These are phyloP conservation scores for Plectranthus barbatus DNA, from an alignment of 257 asterid genomes.

Conservation along the genomic window DNA sequence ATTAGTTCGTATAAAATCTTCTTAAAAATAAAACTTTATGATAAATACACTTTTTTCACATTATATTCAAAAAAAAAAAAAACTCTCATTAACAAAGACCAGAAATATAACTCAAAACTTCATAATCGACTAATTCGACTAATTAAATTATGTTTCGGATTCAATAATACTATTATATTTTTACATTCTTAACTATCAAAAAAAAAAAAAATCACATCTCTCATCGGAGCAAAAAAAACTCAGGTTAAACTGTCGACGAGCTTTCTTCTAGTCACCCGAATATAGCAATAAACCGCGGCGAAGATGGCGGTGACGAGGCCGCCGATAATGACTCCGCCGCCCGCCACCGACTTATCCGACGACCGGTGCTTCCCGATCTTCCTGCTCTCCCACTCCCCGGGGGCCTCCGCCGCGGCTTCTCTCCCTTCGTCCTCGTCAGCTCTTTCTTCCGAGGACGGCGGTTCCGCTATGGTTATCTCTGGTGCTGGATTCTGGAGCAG, in stretches of 20 bases:
- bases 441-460: conserved; percentile 21
- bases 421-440: conserved; percentile 12
- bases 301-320: conserved; percentile 66
- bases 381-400: conserved; percentile 25
- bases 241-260: conserved; percentile 2
- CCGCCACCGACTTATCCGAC: conserved; percentile 48
- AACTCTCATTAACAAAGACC: no score
- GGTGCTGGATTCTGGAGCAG: conserved; percentile 12
- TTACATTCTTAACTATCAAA: background rate
- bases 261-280: conserved; percentile 51
- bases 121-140: no score
- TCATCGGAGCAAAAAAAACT: background rate
- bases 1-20: no score
- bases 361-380: conserved; percentile 36
- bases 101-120: no score
- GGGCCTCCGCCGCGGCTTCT: conserved; percentile 39
- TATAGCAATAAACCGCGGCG: conserved; percentile 67
- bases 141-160: no score
- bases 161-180: no score
- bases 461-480: conserved; percentile 32
- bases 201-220: background rate
- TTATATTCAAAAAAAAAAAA: no score
- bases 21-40: no score
- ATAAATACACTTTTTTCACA: no score
- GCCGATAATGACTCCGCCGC: conserved; percentile 69